phyloP scores from a whole-genome alignment of 208 protist species.

The Plasmodiophora brassicae region DNA sequence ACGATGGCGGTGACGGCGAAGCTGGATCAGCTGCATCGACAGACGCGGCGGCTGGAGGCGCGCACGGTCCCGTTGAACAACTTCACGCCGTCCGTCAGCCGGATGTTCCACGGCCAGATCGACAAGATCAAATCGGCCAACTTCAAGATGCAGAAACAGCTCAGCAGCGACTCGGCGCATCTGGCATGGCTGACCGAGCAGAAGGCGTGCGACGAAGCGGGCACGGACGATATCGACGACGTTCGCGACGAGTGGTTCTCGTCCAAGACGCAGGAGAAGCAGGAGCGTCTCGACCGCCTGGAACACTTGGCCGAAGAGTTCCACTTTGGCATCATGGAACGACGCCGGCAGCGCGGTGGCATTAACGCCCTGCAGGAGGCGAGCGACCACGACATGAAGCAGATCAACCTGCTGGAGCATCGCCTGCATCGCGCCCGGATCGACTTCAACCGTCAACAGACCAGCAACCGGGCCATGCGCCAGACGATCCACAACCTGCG shows the following conservation, averaged over 20 bases:
- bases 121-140: neutral
- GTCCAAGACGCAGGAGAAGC: neutral
- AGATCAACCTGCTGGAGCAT: neutral
- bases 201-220: neutral
- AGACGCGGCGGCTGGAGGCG: neutral
- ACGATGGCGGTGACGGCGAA: neutral
- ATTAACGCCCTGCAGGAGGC: neutral
- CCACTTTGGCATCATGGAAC: neutral
- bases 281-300: neutral
- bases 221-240: neutral
- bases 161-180: neutral
- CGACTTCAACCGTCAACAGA: neutral
- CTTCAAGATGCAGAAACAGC: neutral
- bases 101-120: neutral
- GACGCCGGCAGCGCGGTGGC: neutral
- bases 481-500: neutral
- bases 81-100: neutral
- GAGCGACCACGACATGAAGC: neutral
- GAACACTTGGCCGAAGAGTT: neutral
- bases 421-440: neutral
- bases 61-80: neutral
- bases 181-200: neutral
- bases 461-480: neutral
- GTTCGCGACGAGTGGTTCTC: neutral
- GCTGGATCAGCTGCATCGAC: neutral